These are phyloP conservation scores for Geranium brycei DNA, from an alignment of 345 rosid species.

Conservation along the genomic window DNA sequence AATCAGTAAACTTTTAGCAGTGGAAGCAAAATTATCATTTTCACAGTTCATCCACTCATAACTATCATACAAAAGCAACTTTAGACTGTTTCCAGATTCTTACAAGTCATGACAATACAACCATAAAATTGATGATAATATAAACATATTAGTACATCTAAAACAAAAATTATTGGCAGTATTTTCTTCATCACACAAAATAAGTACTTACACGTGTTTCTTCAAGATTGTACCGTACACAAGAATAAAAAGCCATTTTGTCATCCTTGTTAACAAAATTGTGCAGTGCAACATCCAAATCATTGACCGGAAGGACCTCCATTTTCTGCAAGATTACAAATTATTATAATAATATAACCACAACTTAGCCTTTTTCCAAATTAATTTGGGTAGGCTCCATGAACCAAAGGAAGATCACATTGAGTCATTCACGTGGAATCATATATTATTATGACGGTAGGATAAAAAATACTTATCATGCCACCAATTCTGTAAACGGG, in stretches of 20 bases:
- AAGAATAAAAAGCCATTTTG: constrained; percentile 75
- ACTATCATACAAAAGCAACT: too few species aligned
- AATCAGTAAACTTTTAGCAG: constrained; percentile 12
- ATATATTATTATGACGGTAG: not conserved
- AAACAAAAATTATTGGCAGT: too few species aligned
- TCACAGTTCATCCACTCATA: too few species aligned
- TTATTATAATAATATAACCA: constrained; percentile 3
- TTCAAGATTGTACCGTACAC: constrained; percentile 74
- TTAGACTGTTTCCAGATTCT: too few species aligned
- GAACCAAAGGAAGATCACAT: too few species aligned
- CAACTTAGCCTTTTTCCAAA: too few species aligned
- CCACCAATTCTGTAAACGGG: constrained; percentile 1
- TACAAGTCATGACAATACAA: too few species aligned
- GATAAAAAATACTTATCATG: constrained; percentile 1
- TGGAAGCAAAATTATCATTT: not conserved
- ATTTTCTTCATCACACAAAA: not conserved
- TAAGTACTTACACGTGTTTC: constrained; percentile 77
- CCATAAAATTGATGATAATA: too few species aligned
- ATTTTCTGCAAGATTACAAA: constrained; percentile 56
- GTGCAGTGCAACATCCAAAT: constrained; percentile 85
- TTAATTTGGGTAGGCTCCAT: too few species aligned
- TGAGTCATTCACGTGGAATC: too few species aligned
- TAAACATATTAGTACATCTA: too few species aligned
- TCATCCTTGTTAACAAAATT: constrained; percentile 97
- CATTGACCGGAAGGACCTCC: constrained; percentile 96